Conservation (phyloP, 2,329 filamentous ascomycete species). For the Blastomyces gilchristii region DNA sequence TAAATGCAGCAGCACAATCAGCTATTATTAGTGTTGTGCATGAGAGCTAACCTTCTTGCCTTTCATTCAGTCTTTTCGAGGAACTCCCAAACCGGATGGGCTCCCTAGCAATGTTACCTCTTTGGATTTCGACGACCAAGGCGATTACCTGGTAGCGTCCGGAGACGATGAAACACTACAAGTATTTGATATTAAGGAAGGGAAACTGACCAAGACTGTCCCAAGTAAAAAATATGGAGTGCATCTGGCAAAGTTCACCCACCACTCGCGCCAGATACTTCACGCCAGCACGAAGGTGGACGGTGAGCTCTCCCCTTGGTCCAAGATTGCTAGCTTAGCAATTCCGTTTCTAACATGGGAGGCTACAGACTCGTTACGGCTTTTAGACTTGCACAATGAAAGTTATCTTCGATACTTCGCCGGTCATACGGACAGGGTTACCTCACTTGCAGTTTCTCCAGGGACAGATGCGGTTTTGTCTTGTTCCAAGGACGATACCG, state of each 20-base stretch:
- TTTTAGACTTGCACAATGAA: constrained; percentile 84
- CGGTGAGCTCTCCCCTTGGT: constrained; percentile 40
- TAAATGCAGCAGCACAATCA: neutral
- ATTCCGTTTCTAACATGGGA: constrained; percentile 6
- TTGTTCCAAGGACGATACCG: constrained; percentile 79
- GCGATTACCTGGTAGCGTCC: constrained; percentile 82
- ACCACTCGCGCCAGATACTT: constrained; percentile 80
- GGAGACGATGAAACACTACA: constrained; percentile 93
- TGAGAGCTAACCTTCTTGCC: neutral
- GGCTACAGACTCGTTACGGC: constrained; percentile 64
- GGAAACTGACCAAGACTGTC: constrained; percentile 76
- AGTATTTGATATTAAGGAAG: constrained; percentile 87
- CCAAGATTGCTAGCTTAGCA: neutral
- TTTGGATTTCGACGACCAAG: constrained; percentile 91
- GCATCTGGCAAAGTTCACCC: constrained; percentile 87
- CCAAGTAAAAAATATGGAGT: constrained; percentile 96
- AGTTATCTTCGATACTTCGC: constrained; percentile 93
- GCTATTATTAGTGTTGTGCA: neutral
- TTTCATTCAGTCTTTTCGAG: constrained; percentile 23
- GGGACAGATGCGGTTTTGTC: constrained; percentile 86
- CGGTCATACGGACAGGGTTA: constrained; percentile 77
- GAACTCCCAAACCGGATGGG: constrained; percentile 28
- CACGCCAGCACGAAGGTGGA: constrained; percentile 96
- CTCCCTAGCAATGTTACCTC: constrained; percentile 60
- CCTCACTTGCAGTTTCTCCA: constrained; percentile 71